Evolutionary conservation across 2,329 filamentous ascomycete species (phyloP).

Genomic region (Eutypella sp.): DNA sequence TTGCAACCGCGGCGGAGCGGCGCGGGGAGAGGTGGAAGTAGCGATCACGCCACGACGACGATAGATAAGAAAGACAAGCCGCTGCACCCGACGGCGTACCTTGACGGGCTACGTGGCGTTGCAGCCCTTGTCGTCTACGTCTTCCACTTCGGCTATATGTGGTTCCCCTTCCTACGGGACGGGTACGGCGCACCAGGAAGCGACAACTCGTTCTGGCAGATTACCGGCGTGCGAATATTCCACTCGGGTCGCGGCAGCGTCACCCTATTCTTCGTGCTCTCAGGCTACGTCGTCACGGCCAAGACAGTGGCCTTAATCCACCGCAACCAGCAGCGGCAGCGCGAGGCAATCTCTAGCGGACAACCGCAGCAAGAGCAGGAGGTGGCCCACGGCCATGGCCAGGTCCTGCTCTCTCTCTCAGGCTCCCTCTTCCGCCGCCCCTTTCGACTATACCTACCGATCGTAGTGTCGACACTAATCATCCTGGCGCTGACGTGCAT

Average conservation of each 20-base stretch:
- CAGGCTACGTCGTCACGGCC: slow-evolving; percentile 30
- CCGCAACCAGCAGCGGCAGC: slow-evolving; percentile 5
- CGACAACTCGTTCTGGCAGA: slow-evolving; percentile 12
- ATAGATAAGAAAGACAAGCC: background rate
- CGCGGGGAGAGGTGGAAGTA: background rate
- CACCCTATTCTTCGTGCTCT: slow-evolving; percentile 32
- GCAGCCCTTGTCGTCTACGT: slow-evolving; percentile 3
- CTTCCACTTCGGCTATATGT: slow-evolving; percentile 5
- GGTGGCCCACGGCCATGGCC: too few relatives aligned
- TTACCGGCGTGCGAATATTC: slow-evolving; percentile 26
- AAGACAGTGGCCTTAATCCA: slow-evolving; percentile 22
- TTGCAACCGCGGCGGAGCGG: background rate
- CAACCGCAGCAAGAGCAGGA: slow-evolving; percentile 4
- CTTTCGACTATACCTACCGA: slow-evolving; percentile 27
- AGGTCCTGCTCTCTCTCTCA: slow-evolving; percentile 12
- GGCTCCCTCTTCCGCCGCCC: slow-evolving; percentile 22
- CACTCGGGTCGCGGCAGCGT: slow-evolving; percentile 27
- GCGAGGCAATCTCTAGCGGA: too few relatives aligned
- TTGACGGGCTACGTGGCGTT: slow-evolving; percentile 3
- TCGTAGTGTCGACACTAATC: slow-evolving; percentile 16
- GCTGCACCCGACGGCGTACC: slow-evolving; percentile 1
- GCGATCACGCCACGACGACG: too few relatives aligned
- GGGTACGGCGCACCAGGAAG: background rate
- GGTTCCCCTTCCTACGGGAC: slow-evolving; percentile 4
- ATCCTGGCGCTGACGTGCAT: slow-evolving; percentile 6